Base-by-base conservation (phyloP, 2,329 filamentous ascomycete species). In the Sphaerulina vaccinii region DNA sequence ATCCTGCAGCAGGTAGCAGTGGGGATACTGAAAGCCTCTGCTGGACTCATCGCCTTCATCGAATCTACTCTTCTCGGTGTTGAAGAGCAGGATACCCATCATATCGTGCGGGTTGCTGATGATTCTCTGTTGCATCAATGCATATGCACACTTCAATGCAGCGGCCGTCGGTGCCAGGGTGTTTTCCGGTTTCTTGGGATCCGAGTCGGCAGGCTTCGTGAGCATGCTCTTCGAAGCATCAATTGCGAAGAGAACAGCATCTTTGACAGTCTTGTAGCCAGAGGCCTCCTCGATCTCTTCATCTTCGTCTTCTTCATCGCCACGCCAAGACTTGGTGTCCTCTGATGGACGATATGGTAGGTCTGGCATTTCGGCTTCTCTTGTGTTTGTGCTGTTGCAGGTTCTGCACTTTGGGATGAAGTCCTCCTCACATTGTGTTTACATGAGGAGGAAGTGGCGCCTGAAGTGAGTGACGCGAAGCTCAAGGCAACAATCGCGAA, bases 211-310 rank as follows among this genome's bases (percentile, higher is more conserved):
- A 18, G 88, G 88, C 36, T 75, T 75, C 60, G 70, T 75, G 57
- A 97, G 75, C 92, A 97, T 99, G 0, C 90, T 90, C 32, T 83
- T 73, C 76, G 88, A 96, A 66, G 97, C 71, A 58, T 97, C 87
- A 64, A 99, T 96, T 11, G 90, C 92, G 68, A 99, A 92, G 19
- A 99, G 79, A n/a, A 97, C 82, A n/a, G 93, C 93, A 83, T 99
- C 93, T 74, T 96, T 96, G 67, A 91, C 86, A 1, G 86, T 80
- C 74, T 91, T 95, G 76, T 93, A 99, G 70, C 84, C 85, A 38
- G 76, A 76, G 62, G 89, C 86, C 56, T 87, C 84, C 53, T 86
- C 70, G 58, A 82, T 80, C 53, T 87, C 84, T 39, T 86, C 83
- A 44, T 82, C 86, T 15, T 90, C 86, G 5, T 87, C 84, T 4